A percentile compares a stretch with the other conserved stretches of the same genome.
phyloP scores from a whole-genome alignment of 257 asterid species.

The Paraleonurus japonicus region DNA sequence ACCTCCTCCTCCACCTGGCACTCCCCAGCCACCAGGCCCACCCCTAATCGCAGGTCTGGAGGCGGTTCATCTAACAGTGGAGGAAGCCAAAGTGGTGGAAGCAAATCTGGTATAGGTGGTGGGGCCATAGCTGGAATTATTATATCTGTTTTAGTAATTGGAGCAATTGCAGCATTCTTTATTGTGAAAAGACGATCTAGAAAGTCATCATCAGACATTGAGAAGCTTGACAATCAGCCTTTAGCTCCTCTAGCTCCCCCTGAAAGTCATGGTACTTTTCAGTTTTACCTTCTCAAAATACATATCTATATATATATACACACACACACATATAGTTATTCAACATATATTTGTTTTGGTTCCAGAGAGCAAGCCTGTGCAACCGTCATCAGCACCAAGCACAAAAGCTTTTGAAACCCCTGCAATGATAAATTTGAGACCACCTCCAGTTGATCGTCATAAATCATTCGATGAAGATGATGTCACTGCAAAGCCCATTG shows the following conservation, averaged over 20 bases:
- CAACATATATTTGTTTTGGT: conserved; percentile 3
- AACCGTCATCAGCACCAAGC: conserved; percentile 45
- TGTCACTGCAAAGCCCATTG: conserved; percentile 54
- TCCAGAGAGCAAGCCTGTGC: conserved; percentile 63
- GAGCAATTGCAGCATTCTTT: conserved; percentile 74
- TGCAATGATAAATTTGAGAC: conserved; percentile 58
- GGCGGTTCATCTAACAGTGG: conserved; percentile 46
- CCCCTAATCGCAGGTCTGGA: conserved; percentile 47
- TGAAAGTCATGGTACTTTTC: conserved; percentile 54
- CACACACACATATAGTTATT: not conserved
- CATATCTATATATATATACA: not conserved
- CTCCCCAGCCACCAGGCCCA: conserved; percentile 76
- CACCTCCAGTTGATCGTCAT: conserved; percentile 77
- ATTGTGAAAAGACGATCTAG: conserved; percentile 61
- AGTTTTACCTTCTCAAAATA: not conserved
- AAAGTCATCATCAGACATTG: conserved; percentile 54
- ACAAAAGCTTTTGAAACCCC: conserved; percentile 61
- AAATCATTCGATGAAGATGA: conserved; percentile 86
- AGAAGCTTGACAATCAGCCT: conserved; percentile 66
- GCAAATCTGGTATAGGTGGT: conserved; percentile 71
- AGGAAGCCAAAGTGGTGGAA: conserved; percentile 36
- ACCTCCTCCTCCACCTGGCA: conserved; percentile 96
- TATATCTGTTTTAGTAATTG: conserved; percentile 67
- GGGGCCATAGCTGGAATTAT: conserved; percentile 95
- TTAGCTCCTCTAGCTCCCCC: conserved; percentile 68